Evolutionary conservation across 108 stramenopile genomes (phyloP).

Genomic region (Nitzschia sp.): DNA sequence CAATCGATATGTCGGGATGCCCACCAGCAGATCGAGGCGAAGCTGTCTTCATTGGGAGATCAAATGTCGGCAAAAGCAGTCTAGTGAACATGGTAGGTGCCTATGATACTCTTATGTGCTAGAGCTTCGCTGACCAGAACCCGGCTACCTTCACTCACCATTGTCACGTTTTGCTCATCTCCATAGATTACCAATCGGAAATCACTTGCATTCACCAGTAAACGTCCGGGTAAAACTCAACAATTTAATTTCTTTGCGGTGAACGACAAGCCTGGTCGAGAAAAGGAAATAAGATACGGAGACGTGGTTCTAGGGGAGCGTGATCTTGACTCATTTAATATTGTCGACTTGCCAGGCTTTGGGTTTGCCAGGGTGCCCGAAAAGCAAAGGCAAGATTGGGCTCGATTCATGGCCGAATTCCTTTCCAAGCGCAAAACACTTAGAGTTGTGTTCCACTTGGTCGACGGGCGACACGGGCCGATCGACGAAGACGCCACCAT

Average conservation of each 20-base stretch:
- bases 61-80: constrained; percentile 92
- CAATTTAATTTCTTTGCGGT: constrained; percentile 96
- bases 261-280: constrained; percentile 84
- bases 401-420: constrained; percentile 79
- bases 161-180: constrained; percentile 10
- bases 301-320: constrained; percentile 72
- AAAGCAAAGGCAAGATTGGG: constrained; percentile 78
- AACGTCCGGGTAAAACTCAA: constrained; percentile 95
- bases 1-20: constrained; percentile 81
- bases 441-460: constrained; percentile 86
- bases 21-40: constrained; percentile 84
- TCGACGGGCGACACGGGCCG: constrained; percentile 92
- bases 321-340: constrained; percentile 85
- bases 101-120: too few species aligned
- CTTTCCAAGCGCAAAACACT: constrained; percentile 65
- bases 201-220: constrained; percentile 89
- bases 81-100: constrained; percentile 84
- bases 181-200: constrained; percentile 84
- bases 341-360: constrained; percentile 95
- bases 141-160: too few species aligned
- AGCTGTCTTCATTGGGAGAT: constrained; percentile 90
- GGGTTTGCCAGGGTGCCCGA: constrained; percentile 94
- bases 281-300: constrained; percentile 83
- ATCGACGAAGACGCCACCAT: constrained; percentile 88
- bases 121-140: too few species aligned